Conservation (phyloP, 106 monocot genomes). For the Posidonia australis region DNA sequence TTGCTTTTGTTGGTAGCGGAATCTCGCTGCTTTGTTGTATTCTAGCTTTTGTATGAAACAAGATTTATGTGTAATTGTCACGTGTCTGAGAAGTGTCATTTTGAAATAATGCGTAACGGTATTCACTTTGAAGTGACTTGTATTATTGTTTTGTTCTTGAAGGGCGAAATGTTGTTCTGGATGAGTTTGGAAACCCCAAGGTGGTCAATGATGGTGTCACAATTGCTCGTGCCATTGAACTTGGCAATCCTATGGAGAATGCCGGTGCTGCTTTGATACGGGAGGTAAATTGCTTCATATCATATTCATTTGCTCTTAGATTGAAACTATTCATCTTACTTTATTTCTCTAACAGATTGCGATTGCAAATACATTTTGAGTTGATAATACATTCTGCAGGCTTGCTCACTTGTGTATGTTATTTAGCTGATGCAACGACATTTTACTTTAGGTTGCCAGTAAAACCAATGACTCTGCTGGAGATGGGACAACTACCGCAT, state of each 20-base stretch:
- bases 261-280: constrained; percentile 75
- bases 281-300: constrained; percentile 29
- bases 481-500: constrained; percentile 71
- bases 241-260: constrained; percentile 83
- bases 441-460: constrained; percentile 44
- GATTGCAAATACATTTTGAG: too few relatives aligned
- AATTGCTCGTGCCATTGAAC: constrained; percentile 76
- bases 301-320: not conserved
- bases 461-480: constrained; percentile 81
- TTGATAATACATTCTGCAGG: too few relatives aligned
- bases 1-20: not conserved
- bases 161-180: constrained; percentile 89
- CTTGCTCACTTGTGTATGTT: not conserved
- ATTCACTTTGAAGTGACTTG: not conserved
- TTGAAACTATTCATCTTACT: too few relatives aligned
- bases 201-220: constrained; percentile 93
- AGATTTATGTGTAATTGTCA: not conserved
- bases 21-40: not conserved
- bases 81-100: too few relatives aligned
- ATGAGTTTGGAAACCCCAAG: constrained; percentile 76
- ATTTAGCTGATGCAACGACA: too few relatives aligned
- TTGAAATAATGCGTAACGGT: too few relatives aligned
- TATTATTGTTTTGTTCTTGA: constrained; percentile 1
- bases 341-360: too few relatives aligned
- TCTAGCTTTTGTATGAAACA: not conserved